Conservation (phyloP, 805 yeast genomes). For the Lachancea cidri region DNA sequence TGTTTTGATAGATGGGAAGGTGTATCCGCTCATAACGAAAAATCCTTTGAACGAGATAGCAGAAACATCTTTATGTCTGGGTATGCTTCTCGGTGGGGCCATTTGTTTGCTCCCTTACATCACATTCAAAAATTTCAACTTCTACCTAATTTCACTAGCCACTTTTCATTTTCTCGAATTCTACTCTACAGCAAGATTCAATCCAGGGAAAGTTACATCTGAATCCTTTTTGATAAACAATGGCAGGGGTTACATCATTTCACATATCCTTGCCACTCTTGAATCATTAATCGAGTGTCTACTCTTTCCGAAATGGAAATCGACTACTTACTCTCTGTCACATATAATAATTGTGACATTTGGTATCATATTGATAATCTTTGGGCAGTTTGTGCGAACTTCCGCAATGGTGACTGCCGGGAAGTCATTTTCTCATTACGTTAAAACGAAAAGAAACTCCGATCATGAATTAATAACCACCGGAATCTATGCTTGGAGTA, state of each 20-base stretch:
- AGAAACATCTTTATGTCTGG: conserved; percentile 41
- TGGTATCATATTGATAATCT: conserved; percentile 46
- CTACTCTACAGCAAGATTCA: conserved; percentile 69
- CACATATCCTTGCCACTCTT: conserved; percentile 49
- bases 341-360: conserved; percentile 19
- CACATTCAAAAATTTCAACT: conserved; percentile 33
- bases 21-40: conserved; percentile 32
- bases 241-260: conserved; percentile 52
- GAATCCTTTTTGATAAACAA: conserved; percentile 68
- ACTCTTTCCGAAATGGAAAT: conserved; percentile 38
- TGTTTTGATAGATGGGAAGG: conserved; percentile 9
- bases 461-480: conserved; percentile 65
- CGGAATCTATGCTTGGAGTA: conserved; percentile 60
- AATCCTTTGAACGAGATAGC: conserved; percentile 43
- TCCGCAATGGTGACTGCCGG: conserved; percentile 87
- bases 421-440: conserved; percentile 75
- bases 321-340: conserved; percentile 3
- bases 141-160: conserved; percentile 50
- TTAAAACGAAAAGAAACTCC: conserved; percentile 46
- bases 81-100: conserved; percentile 39
- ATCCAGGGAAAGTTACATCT: conserved; percentile 56
- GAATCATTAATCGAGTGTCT: conserved; percentile 45
- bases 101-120: conserved; percentile 27
- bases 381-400: conserved; percentile 68
- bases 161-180: conserved; percentile 81